These are phyloP conservation scores for Fraxinus floribunda DNA, from an alignment of 305 asterid species.

Conservation along the genomic window DNA sequence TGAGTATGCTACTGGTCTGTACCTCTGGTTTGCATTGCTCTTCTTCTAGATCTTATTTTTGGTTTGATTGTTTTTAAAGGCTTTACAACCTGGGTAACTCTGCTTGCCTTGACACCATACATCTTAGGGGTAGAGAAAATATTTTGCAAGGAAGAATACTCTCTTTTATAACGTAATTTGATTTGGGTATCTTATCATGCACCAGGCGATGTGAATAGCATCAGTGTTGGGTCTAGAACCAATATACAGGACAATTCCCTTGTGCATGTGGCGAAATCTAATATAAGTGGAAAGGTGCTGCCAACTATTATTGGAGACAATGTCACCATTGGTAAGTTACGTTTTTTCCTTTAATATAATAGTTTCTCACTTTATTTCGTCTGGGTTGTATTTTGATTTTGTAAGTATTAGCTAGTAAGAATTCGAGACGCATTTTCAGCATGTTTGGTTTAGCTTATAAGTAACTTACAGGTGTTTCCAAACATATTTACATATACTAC, in stretches of 20 bases:
- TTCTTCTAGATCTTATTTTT: background rate
- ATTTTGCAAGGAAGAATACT: background rate
- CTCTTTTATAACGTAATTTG: conserved; percentile 9
- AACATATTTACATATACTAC: background rate
- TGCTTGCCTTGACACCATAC: conserved; percentile 8
- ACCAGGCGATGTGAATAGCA: conserved; percentile 83
- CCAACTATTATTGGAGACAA: conserved; percentile 86
- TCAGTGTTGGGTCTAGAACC: conserved; percentile 77
- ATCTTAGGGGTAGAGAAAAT: background rate
- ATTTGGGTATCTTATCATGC: conserved; percentile 20
- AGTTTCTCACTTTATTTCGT: background rate
- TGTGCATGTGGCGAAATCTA: conserved; percentile 88
- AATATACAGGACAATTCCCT: conserved; percentile 90
- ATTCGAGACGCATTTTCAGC: background rate
- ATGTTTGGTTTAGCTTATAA: background rate
- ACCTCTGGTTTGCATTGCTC: conserved; percentile 1
- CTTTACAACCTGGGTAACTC: background rate
- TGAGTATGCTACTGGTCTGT: background rate
- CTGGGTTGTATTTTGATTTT: background rate
- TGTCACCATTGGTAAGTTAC: conserved; percentile 72
- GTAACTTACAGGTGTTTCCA: background rate
- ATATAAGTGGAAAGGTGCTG: conserved; percentile 63
- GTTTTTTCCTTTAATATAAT: conserved; percentile 8
- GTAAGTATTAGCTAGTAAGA: background rate
- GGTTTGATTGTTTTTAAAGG: background rate